Conservation (phyloP, 805 yeast species). For the Candida bentonensis region DNA sequence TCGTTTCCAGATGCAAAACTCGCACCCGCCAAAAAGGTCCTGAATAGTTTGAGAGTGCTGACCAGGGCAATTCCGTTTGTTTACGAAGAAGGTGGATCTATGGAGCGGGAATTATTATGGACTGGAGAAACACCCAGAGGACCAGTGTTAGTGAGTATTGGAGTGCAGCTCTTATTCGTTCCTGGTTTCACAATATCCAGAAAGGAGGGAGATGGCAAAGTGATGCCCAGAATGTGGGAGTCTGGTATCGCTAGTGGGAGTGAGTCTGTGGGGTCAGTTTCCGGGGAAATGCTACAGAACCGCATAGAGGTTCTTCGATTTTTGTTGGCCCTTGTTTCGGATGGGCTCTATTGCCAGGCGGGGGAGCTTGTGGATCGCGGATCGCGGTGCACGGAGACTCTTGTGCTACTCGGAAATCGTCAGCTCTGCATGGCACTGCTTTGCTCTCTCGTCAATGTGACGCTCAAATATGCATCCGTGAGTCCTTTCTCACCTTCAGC, state of each 20-base stretch:
- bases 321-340: constrained; percentile 46
- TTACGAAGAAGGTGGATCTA: constrained; percentile 34
- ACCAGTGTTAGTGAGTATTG: background rate
- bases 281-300: constrained; percentile 41
- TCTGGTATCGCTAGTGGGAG: constrained; percentile 49
- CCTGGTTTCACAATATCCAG: constrained; percentile 39
- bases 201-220: constrained; percentile 2
- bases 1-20: constrained; percentile 16
- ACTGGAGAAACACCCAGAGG: constrained; percentile 11
- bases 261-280: constrained; percentile 12
- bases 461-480: constrained; percentile 23
- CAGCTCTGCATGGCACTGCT: constrained; percentile 34
- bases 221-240: constrained; percentile 45
- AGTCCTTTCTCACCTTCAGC: constrained; percentile 22
- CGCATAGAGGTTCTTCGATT: constrained; percentile 55
- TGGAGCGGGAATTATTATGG: constrained; percentile 32
- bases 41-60: constrained; percentile 51
- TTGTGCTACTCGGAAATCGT: constrained; percentile 36
- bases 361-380: constrained; percentile 34
- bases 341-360: constrained; percentile 38
- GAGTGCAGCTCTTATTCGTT: constrained; percentile 35
- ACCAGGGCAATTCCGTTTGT: constrained; percentile 53
- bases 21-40: constrained; percentile 25
- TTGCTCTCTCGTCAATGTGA: constrained; percentile 56
- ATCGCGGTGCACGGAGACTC: constrained; percentile 44